Evolutionary conservation across 129 eudicot species (phyloP).

Genomic region (Tagetes patula): DNA sequence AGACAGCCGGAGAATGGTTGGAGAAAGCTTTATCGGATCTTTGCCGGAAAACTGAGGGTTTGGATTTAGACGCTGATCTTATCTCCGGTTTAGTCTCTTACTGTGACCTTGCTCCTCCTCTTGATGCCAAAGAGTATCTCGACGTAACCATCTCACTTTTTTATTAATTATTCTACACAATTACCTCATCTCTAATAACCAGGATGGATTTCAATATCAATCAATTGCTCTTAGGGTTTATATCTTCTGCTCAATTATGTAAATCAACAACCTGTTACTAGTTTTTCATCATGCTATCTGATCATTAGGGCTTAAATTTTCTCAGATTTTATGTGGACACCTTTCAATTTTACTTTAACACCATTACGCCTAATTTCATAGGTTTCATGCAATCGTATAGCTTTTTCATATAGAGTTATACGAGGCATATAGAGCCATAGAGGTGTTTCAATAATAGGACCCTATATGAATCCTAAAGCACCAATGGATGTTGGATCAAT

Average conservation of each 20-base stretch:
- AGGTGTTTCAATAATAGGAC: too few species aligned
- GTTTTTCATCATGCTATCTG: too few species aligned
- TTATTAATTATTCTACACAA: background rate
- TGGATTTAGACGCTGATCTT: conserved; percentile 77
- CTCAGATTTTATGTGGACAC: too few species aligned
- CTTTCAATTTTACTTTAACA: too few species aligned
- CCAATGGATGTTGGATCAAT: background rate
- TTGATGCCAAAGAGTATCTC: conserved; percentile 95
- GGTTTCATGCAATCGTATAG: too few species aligned
- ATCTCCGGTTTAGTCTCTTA: conserved; percentile 96
- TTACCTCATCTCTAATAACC: background rate
- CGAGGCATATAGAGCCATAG: too few species aligned
- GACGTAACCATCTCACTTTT: conserved; percentile 46
- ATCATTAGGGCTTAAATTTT: too few species aligned
- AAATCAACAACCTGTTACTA: too few species aligned
- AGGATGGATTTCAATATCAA: background rate
- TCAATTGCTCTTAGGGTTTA: background rate
- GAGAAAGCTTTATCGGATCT: conserved; percentile 77
- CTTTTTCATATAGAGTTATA: too few species aligned
- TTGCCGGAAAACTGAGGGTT: conserved; percentile 59
- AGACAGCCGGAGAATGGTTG: conserved; percentile 77
- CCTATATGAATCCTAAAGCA: too few species aligned
- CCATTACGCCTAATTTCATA: too few species aligned
- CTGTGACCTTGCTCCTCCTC: conserved; percentile 88
- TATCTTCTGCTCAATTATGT: too few species aligned